Evolutionary conservation across 441 rosid genomes (phyloP).

Genomic region (Pelargonium fulgidum): DNA sequence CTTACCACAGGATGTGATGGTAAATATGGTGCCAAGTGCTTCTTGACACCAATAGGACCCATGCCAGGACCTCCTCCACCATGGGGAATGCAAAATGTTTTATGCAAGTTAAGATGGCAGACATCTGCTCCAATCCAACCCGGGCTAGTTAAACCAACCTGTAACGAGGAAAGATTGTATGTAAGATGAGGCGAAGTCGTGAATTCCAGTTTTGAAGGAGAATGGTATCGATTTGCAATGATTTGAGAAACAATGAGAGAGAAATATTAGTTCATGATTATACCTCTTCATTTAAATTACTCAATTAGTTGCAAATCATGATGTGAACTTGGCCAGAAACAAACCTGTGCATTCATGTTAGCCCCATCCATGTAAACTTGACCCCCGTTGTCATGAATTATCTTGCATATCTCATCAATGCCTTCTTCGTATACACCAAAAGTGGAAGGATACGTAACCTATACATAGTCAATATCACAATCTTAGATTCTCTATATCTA

Average conservation of each 20-base stretch:
- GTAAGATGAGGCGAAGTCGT: too few species aligned
- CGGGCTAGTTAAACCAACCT: constrained; percentile 97
- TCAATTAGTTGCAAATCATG: background rate
- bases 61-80: constrained; percentile 99
- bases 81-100: constrained; percentile 94
- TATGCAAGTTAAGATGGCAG: constrained; percentile 96
- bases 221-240: background rate
- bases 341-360: constrained; percentile 28
- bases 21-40: constrained; percentile 86
- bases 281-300: too few species aligned
- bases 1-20: constrained; percentile 95
- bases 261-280: too few species aligned
- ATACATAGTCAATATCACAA: constrained; percentile 7
- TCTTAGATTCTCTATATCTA: background rate
- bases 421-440: constrained; percentile 28
- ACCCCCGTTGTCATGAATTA: constrained; percentile 27
- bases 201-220: too few species aligned
- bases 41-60: constrained; percentile 98
- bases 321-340: too few species aligned
- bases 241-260: background rate
- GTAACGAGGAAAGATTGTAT: constrained; percentile 19
- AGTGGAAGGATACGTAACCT: constrained; percentile 29
- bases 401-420: constrained; percentile 23
- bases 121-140: constrained; percentile 98
- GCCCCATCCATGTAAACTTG: constrained; percentile 30